Evolutionary conservation across 768 basidiomycete species (phyloP).

Genomic region (Tulasnella sp.): DNA sequence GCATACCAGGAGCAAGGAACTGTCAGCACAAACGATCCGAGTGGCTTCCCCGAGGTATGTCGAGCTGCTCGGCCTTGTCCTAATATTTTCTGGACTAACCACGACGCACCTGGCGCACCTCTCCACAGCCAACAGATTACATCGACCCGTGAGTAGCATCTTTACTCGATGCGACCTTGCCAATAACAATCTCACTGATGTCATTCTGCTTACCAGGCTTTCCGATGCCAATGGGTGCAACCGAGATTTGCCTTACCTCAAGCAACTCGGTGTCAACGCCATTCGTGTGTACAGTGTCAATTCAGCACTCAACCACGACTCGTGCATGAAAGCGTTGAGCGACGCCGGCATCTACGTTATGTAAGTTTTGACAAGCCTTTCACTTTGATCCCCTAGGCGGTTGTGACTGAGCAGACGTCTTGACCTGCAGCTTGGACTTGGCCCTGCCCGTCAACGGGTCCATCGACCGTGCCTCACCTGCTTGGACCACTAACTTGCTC

Average conservation of each 20-base stretch:
- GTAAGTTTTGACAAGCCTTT: constrained; percentile 53
- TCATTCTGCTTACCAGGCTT: constrained; percentile 43
- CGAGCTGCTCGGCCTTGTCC: constrained; percentile 31
- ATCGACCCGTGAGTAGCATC: constrained; percentile 58
- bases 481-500: constrained; percentile 82
- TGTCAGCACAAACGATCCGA: constrained; percentile 41
- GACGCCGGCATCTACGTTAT: constrained; percentile 85
- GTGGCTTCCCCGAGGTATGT: constrained; percentile 57
- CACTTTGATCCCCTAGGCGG: background rate
- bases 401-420: background rate
- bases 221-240: constrained; percentile 66
- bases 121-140: constrained; percentile 65
- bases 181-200: background rate
- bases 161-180: background rate
- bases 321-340: constrained; percentile 79
- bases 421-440: constrained; percentile 71
- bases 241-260: constrained; percentile 78
- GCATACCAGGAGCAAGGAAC: constrained; percentile 84
- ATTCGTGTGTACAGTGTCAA: constrained; percentile 88
- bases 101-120: constrained; percentile 38
- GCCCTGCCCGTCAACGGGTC: constrained; percentile 85
- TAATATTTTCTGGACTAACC: background rate
- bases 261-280: constrained; percentile 76
- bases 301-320: constrained; percentile 79
- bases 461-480: constrained; percentile 65